These are phyloP conservation scores for Psilocybe cubensis DNA, from an alignment of 768 basidiomycete species.

Conservation along the genomic window DNA sequence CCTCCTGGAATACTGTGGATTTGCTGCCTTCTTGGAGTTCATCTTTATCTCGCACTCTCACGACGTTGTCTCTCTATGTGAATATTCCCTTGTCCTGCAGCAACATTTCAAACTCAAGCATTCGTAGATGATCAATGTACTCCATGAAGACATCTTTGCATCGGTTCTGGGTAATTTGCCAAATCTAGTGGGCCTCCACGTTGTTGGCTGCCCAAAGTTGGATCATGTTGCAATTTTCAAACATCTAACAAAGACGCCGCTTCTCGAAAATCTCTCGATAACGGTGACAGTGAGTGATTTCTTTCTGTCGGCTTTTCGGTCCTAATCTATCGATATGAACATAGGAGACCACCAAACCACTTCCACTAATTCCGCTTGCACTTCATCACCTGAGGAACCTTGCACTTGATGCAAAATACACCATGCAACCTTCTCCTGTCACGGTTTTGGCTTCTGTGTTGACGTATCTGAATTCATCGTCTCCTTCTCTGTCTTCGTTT, in stretches of 20 bases:
- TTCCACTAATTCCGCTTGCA: slow-evolving; percentile 31
- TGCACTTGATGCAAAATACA: slow-evolving; percentile 51
- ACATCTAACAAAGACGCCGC: slow-evolving; percentile 50
- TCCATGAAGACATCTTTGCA: slow-evolving; percentile 57
- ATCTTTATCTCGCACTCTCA: slow-evolving; percentile 46
- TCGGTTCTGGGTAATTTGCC: slow-evolving; percentile 52
- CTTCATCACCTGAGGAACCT: slow-evolving; percentile 52
- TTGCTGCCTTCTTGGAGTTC: slow-evolving; percentile 60
- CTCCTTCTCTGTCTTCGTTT: slow-evolving; percentile 38
- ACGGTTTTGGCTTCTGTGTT: slow-evolving; percentile 34
- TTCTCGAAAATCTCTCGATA: slow-evolving; percentile 63
- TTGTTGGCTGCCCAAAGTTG: slow-evolving; percentile 61
- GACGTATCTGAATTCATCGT: slow-evolving; percentile 32
- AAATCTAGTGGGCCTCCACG: slow-evolving; percentile 57
- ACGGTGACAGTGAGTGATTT: slow-evolving; percentile 54
- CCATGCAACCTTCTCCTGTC: slow-evolving; percentile 31
- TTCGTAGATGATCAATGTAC: slow-evolving; percentile 54
- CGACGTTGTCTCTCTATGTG: slow-evolving; percentile 63
- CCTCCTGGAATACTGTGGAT: slow-evolving; percentile 67
- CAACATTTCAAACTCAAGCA: neutral
- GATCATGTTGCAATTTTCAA: slow-evolving; percentile 54
- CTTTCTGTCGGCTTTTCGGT: neutral
- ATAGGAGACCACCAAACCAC: slow-evolving; percentile 39
- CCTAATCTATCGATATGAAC: slow-evolving; percentile 4
- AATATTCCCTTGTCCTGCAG: slow-evolving; percentile 25